Evolutionary conservation across 257 asterid species (phyloP).

Genomic region (Cruciata laevipes): DNA sequence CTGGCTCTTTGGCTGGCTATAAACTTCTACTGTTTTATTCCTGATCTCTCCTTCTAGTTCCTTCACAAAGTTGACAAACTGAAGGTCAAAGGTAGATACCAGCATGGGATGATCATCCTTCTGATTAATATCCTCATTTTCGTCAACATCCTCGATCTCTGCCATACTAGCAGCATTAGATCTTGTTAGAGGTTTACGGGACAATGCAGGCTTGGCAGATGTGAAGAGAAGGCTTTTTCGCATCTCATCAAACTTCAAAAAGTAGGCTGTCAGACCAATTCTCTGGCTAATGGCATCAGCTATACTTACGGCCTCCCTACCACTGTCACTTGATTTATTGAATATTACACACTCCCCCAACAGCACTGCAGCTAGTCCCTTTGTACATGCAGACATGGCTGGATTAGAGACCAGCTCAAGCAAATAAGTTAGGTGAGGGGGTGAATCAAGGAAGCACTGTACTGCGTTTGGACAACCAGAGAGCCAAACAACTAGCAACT

Average conservation of each 20-base stretch:
- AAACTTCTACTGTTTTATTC: conserved; percentile 59
- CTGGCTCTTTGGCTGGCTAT: conserved; percentile 79
- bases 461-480: conserved; percentile 78
- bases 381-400: conserved; percentile 46
- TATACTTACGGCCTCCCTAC: conserved; percentile 52
- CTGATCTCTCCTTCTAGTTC: conserved; percentile 63
- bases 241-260: conserved; percentile 73
- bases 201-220: conserved; percentile 52
- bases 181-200: conserved; percentile 66
- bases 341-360: conserved; percentile 67
- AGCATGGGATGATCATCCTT: conserved; percentile 70
- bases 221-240: conserved; percentile 57
- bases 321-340: conserved; percentile 47
- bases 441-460: conserved; percentile 75
- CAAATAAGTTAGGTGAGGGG: conserved; percentile 78
- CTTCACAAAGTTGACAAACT: conserved; percentile 57
- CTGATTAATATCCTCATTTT: conserved; percentile 46
- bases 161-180: conserved; percentile 83
- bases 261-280: conserved; percentile 68
- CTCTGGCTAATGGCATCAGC: conserved; percentile 80
- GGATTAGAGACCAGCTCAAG: conserved; percentile 66
- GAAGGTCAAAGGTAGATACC: conserved; percentile 55
- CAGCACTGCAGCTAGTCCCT: conserved; percentile 76
- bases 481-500: conserved; percentile 75
- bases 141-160: conserved; percentile 69